These are phyloP conservation scores for Elsinoe ampelina DNA, from an alignment of 2,329 filamentous ascomycete species.

Conservation along the genomic window DNA sequence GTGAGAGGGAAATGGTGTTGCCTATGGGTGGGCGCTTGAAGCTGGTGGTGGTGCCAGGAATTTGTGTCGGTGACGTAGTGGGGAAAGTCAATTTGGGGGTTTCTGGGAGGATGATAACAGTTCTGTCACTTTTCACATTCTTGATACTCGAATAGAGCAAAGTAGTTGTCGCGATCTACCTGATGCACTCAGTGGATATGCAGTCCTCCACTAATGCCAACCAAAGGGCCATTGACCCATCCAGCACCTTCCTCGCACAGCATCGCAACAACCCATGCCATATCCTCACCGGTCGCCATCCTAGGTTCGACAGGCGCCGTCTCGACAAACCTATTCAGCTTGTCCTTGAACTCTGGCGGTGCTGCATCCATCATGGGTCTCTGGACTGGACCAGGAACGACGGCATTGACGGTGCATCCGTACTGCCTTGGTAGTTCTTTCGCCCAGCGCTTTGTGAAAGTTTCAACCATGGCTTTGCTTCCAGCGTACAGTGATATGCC, in stretches of 20 bases:
- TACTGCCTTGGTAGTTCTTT: constrained; percentile 39
- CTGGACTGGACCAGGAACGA: constrained; percentile 35
- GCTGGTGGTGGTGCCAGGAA: neutral
- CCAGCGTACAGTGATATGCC: constrained; percentile 40
- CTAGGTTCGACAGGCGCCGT: constrained; percentile 35
- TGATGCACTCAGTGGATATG: neutral
- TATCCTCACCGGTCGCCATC: constrained; percentile 37
- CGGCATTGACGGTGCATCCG: constrained; percentile 38
- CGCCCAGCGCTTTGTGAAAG: constrained; percentile 37
- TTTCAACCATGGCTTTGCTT: constrained; percentile 41
- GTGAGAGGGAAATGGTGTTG: too few species aligned
- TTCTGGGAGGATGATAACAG: too few species aligned
- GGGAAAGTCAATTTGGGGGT: neutral
- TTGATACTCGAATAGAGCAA: too few species aligned
- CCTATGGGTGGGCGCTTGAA: too few species aligned
- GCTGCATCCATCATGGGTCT: constrained; percentile 25
- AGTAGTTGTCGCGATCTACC: neutral
- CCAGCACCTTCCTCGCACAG: constrained; percentile 36
- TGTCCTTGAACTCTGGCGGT: constrained; percentile 33
- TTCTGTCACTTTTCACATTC: too few species aligned
- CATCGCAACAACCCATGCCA: constrained; percentile 39
- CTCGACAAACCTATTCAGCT: constrained; percentile 34
- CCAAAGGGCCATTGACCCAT: constrained; percentile 39
- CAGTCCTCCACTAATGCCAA: neutral
- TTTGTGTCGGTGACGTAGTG: neutral